A percentile compares a stretch with the other conserved stretches of the same genome.
These are phyloP conservation scores for Euphorbia tirucalli DNA, from an alignment of 345 rosid genomes.

Conservation along the genomic window DNA sequence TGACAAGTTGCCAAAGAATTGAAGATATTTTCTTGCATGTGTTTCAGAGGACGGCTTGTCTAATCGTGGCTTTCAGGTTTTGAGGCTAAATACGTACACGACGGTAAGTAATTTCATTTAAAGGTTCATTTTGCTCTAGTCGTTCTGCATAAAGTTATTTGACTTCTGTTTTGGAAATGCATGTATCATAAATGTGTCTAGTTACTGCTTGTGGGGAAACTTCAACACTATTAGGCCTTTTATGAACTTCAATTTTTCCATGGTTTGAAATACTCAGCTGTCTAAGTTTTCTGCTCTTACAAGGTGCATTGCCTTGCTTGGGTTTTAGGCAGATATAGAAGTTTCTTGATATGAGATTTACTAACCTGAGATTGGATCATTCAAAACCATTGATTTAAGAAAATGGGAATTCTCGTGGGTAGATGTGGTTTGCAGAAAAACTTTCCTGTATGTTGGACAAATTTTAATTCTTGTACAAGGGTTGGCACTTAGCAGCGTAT, in stretches of 20 bases:
- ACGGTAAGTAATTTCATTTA: slow-evolving; percentile 57
- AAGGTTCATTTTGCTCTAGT: background rate
- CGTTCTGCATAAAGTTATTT: background rate
- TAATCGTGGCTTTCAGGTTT: slow-evolving; percentile 84
- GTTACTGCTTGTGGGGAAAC: background rate
- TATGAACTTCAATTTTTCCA: background rate
- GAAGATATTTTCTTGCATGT: slow-evolving; percentile 18
- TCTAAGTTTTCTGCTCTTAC: background rate
- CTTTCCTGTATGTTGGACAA: too few relatives aligned
- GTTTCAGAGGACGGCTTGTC: slow-evolving; percentile 79
- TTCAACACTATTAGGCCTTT: background rate
- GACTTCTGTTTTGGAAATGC: background rate
- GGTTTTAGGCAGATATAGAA: background rate
- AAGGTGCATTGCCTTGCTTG: background rate
- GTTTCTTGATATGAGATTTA: too few relatives aligned
- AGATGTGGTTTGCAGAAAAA: too few relatives aligned
- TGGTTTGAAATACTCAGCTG: background rate
- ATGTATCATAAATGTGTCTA: background rate
- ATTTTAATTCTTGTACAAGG: too few relatives aligned
- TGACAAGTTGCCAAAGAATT: slow-evolving; percentile 6
- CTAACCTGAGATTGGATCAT: too few relatives aligned
- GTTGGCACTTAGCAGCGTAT: too few relatives aligned
- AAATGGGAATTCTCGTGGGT: too few relatives aligned
- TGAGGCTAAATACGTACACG: slow-evolving; percentile 86
- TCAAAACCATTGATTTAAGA: too few relatives aligned